These are phyloP conservation scores for Candida sojae DNA, from an alignment of 1,139 yeast genomes.

Conservation along the genomic window DNA sequence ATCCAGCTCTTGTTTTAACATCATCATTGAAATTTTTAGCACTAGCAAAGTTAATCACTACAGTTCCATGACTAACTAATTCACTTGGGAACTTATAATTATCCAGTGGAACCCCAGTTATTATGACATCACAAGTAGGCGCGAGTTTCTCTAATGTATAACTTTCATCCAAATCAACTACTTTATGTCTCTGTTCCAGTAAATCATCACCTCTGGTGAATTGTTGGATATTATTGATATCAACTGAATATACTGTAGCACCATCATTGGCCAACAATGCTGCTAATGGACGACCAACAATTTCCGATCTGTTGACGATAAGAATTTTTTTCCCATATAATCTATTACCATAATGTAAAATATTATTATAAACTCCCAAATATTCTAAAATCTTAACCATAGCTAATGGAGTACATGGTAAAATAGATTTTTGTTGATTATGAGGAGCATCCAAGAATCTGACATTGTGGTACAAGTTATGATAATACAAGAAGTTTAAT, in stretches of 20 bases:
- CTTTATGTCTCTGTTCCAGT: constrained; percentile 80
- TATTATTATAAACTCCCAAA: constrained; percentile 79
- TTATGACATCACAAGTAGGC: constrained; percentile 80
- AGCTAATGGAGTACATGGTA: constrained; percentile 97
- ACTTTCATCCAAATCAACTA: constrained; percentile 58
- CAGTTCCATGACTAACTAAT: constrained; percentile 81
- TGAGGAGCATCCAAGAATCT: constrained; percentile 73
- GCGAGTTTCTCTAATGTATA: constrained; percentile 63
- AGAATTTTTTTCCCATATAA: constrained; percentile 90
- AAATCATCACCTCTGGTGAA: constrained; percentile 94
- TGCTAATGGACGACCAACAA: constrained; percentile 96
- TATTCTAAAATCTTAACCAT: constrained; percentile 90
- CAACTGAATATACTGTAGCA: constrained; percentile 92
- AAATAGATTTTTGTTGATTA: constrained; percentile 74
- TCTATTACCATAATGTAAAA: constrained; percentile 86
- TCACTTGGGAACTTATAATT: constrained; percentile 84
- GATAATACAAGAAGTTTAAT: constrained; percentile 84
- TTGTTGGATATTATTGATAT: constrained; percentile 81
- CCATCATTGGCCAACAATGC: constrained; percentile 96
- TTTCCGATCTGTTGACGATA: constrained; percentile 90
- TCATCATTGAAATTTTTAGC: constrained; percentile 81
- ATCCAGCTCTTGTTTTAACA: constrained; percentile 81
- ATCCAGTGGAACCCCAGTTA: constrained; percentile 92
- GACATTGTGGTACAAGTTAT: constrained; percentile 90
- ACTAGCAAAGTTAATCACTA: constrained; percentile 86